phyloP scores from a whole-genome alignment of 352 stramenopile genomes.

The Pythium plurisporium region DNA sequence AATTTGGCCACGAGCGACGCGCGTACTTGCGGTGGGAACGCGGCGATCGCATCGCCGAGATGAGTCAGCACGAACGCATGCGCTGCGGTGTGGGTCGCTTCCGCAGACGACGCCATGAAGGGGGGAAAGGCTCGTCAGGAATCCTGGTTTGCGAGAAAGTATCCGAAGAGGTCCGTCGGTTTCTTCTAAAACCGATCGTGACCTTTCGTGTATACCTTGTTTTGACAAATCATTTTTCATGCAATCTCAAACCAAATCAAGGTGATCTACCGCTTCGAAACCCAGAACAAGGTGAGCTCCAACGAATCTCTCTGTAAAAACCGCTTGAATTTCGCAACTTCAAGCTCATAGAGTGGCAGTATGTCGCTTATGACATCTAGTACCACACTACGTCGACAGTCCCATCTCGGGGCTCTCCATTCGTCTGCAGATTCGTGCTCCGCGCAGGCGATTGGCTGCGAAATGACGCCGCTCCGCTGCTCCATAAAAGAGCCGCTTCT shows the following conservation, averaged over 20 bases:
- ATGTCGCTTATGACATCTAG: constrained; percentile 5
- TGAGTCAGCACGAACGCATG: constrained; percentile 13
- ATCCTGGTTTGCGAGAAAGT: too few relatives aligned
- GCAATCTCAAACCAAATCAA: neutral
- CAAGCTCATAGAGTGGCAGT: neutral
- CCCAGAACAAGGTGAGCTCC: neutral
- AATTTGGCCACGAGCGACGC: constrained; percentile 27
- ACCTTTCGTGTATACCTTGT: neutral
- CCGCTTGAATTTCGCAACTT: constrained; percentile 11
- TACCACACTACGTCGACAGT: too few relatives aligned
- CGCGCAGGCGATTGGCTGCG: constrained; percentile 13
- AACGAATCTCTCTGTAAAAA: neutral
- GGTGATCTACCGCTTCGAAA: neutral
- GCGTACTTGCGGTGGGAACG: constrained; percentile 25
- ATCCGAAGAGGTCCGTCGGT: too few relatives aligned
- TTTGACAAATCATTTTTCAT: neutral
- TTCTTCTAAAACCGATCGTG: constrained; percentile 1
- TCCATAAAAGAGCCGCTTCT: neutral
- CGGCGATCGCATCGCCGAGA: constrained; percentile 16
- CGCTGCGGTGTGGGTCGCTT: neutral
- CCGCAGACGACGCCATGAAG: neutral
- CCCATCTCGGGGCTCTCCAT: constrained; percentile 1
- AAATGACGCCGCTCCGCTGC: neutral
- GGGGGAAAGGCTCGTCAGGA: too few relatives aligned
- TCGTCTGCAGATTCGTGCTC: constrained; percentile 15